Evolutionary conservation across 73 alveolate genomes (phyloP), one percentile per base, ranked within the genome.

Genomic region (Symbiodinium natans): DNA sequence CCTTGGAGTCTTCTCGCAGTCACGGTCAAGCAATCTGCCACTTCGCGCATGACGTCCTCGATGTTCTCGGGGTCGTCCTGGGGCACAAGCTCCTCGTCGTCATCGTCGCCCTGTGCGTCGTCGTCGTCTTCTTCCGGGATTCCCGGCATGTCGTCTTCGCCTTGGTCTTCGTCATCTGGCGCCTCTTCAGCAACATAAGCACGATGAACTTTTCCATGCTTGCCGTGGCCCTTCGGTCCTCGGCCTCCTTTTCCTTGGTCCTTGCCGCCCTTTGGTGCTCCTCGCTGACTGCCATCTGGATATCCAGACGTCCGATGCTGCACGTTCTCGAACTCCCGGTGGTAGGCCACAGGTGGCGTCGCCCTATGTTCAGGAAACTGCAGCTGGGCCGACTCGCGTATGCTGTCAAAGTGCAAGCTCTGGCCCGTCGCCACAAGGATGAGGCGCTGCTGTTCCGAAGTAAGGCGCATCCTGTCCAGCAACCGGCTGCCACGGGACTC

Each of bases 1-100:
- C 82, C 82, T 8, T 52, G 71, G 3, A 52, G 71, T 8, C 71
- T 6, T 29, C 71, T 0, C 1, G 39, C 95, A 0, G 95, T 88
- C 46, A 88, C 86, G 3, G 95, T 88, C 34, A 88, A 63, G 29
- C 68, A 83, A 33, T 88, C 74, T 6, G 95, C 95, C n/a, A 88
- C 43, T 15, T 88, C 36, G 9, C 33, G 33, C 27, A 88, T 38
- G 1, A 25, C 92, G 0, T 5, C 21, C 17, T 27, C 52, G 3
- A 38, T 0, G 17, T 68, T 25, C 3, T 25, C 75, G 23, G 0
- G 11, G 34, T 25, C 43, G 11, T 4, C 34, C 2, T 38, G 52
- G 87, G 39, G 63, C 9, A 34, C 27, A 19, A 11, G 7, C 40
- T 23, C 68, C 39, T 82, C 48, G 29, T 39, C 95, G 5, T 59